Conservation (phyloP, 1,284 basidiomycete genomes). For the Calocybe gambosa region DNA sequence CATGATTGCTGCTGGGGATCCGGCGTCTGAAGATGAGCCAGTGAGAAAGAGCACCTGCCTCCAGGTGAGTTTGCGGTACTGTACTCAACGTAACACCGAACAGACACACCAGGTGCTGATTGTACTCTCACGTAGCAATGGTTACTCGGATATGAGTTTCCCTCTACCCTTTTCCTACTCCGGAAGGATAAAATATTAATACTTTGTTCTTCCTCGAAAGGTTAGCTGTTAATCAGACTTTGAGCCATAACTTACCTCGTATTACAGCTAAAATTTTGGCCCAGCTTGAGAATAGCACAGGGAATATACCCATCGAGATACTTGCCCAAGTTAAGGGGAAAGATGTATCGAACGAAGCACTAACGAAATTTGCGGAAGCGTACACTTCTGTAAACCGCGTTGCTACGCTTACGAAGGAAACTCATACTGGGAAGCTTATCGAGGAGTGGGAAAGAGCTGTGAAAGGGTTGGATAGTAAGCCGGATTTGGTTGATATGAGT, state of each 20-base stretch:
- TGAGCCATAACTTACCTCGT: conserved; percentile 7
- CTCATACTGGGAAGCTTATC: conserved; percentile 72
- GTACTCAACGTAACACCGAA: not conserved
- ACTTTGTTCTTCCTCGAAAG: conserved; percentile 87
- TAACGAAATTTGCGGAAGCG: conserved; percentile 53
- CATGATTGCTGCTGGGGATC: conserved; percentile 78
- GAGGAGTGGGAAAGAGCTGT: conserved; percentile 73
- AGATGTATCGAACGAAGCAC: conserved; percentile 62
- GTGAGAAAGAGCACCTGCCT: conserved; percentile 86
- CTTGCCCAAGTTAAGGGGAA: conserved; percentile 69
- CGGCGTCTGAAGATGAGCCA: conserved; percentile 77
- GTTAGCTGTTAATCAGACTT: conserved; percentile 32
- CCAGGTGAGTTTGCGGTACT: conserved; percentile 66
- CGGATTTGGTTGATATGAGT: conserved; percentile 77
- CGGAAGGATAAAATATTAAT: conserved; percentile 73
- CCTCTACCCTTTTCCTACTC: conserved; percentile 86
- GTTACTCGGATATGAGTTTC: conserved; percentile 96
- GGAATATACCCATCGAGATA: conserved; percentile 58
- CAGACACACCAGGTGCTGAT: not conserved
- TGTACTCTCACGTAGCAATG: conserved; percentile 56
- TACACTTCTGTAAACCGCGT: conserved; percentile 57
- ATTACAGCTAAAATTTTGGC: conserved; percentile 67
- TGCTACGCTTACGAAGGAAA: conserved; percentile 72
- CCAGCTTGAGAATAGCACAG: conserved; percentile 55
- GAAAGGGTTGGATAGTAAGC: conserved; percentile 44